These are phyloP conservation scores for Talaromyces sp. DNA, from an alignment of 2,329 filamentous ascomycete species.

Conservation along the genomic window DNA sequence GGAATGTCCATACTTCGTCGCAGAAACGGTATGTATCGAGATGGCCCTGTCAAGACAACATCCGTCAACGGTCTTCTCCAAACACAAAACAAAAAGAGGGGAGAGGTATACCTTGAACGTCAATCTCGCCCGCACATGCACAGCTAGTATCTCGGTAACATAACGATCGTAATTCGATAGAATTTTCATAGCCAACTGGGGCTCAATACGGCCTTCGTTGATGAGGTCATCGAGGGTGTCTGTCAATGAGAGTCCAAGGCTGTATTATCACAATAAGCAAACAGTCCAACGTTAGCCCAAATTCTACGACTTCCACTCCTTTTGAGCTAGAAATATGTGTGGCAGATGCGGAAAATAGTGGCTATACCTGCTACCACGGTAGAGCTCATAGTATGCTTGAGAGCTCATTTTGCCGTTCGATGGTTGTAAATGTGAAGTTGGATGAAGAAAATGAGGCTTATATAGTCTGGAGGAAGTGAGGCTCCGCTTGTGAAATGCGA, in stretches of 20 bases:
- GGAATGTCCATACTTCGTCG: conserved; percentile 99
- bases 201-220: conserved; percentile 90
- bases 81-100: not conserved
- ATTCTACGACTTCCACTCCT: not conserved
- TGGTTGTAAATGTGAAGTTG: not conserved
- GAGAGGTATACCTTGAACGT: conserved; percentile 77
- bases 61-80: not conserved
- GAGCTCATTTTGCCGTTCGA: conserved; percentile 44
- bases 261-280: conserved; percentile 39
- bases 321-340: not conserved
- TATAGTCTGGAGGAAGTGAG: conserved; percentile 6
- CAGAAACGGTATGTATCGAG: conserved; percentile 98
- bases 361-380: conserved; percentile 89
- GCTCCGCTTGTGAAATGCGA: not conserved
- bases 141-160: conserved; percentile 84
- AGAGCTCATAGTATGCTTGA: conserved; percentile 81
- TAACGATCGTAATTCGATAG: conserved; percentile 91
- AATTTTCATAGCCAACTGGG: conserved; percentile 98
- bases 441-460: not conserved
- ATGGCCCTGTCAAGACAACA: conserved; percentile 63
- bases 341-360: not conserved
- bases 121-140: conserved; percentile 85
- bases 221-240: conserved; percentile 98
- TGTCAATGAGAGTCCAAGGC: conserved; percentile 87
- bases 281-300: conserved; percentile 22